These are phyloP conservation scores for Suillus alpinus DNA, from an alignment of 768 basidiomycete genomes.

Conservation along the genomic window DNA sequence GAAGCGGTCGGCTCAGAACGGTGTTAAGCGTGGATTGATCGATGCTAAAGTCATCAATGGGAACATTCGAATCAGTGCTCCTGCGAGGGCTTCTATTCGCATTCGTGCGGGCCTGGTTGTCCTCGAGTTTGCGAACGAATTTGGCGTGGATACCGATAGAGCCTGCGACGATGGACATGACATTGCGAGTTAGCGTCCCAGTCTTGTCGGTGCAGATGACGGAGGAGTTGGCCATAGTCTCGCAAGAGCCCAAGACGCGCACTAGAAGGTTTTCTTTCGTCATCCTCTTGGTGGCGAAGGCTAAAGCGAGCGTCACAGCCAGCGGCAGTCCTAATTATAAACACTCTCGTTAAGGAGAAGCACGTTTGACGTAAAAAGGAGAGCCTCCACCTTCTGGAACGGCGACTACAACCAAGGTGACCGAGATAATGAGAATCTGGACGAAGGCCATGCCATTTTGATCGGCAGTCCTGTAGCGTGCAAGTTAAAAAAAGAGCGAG, in stretches of 20 bases:
- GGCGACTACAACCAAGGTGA: conserved; percentile 87
- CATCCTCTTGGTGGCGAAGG: conserved; percentile 99
- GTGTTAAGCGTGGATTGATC: conserved; percentile 71
- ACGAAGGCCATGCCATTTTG: conserved; percentile 90
- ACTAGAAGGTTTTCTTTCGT: conserved; percentile 92
- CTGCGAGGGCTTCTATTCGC: conserved; percentile 47
- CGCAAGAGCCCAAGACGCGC: conserved; percentile 93
- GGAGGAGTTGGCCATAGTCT: conserved; percentile 98
- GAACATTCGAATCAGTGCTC: conserved; percentile 27
- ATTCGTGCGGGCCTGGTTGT: conserved; percentile 71
- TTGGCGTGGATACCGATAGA: conserved; percentile 93
- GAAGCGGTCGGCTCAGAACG: conserved; percentile 58
- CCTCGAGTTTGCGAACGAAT: conserved; percentile 77
- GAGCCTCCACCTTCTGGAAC: conserved; percentile 70
- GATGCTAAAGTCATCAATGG: conserved; percentile 76
- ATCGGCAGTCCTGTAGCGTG: conserved; percentile 54
- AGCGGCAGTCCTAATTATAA: conserved; percentile 71
- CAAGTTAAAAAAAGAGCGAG: background rate
- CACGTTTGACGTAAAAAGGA: background rate
- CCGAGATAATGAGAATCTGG: conserved; percentile 90
- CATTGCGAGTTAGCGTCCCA: conserved; percentile 93
- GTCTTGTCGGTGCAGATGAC: conserved; percentile 97
- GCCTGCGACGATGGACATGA: conserved; percentile 95
- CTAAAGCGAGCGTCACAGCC: conserved; percentile 93
- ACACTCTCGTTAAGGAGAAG: background rate